phyloP scores from a whole-genome alignment of 2,329 filamentous ascomycete genomes.

The Diaporthe citri region DNA sequence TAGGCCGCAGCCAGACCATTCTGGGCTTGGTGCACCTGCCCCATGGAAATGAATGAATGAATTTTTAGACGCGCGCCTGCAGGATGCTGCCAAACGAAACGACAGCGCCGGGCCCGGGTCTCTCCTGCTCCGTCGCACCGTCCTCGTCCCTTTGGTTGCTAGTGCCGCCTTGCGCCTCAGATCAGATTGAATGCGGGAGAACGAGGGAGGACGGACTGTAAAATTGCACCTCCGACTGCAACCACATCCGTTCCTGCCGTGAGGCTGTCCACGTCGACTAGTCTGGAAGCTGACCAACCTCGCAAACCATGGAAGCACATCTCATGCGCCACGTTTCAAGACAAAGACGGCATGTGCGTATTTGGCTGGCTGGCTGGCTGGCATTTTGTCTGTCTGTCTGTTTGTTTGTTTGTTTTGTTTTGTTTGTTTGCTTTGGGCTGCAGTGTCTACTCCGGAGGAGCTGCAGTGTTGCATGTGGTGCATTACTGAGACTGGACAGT shows the following conservation, averaged over 20 bases:
- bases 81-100: slow-evolving; percentile 25
- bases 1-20: slow-evolving; percentile 21
- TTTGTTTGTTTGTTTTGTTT: neutral
- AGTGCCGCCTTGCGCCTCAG: neutral
- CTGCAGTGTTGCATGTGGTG: neutral
- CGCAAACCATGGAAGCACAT: neutral
- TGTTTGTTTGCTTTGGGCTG: neutral
- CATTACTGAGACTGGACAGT: neutral
- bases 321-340: slow-evolving; percentile 25
- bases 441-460: neutral
- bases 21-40: neutral
- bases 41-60: neutral
- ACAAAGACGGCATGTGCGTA: neutral
- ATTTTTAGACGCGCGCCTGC: slow-evolving; percentile 41
- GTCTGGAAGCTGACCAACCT: slow-evolving; percentile 17
- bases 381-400: neutral
- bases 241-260: slow-evolving; percentile 19
- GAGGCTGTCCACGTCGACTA: slow-evolving; percentile 16
- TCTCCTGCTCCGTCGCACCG: slow-evolving; percentile 12
- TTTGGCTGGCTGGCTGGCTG: neutral
- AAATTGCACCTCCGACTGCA: neutral
- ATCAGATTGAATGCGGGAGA: neutral
- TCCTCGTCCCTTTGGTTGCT: neutral
- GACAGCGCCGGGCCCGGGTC: slow-evolving; percentile 10
- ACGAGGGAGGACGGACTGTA: no score